Evolutionary conservation across 2,329 filamentous ascomycete species (phyloP), one percentile per base, ranked within the genome.

Genomic region (Pseudogymnoascus sp.): DNA sequence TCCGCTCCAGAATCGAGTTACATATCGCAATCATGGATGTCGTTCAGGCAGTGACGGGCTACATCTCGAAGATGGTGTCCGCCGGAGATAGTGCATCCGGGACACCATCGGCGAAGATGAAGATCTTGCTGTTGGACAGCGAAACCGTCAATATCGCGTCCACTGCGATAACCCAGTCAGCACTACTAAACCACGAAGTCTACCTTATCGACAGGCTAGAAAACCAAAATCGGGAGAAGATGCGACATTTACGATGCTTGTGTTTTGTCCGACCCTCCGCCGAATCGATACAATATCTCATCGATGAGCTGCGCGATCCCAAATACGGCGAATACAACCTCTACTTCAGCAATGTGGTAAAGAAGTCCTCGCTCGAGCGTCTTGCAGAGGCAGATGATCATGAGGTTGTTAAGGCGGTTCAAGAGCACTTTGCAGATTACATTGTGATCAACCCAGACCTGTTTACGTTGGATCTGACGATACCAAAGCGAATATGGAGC

Each of bases 241-340:
- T 99, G 94, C 88, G 94, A 65, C 94, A 99, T 78, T 81, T 99
- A 60, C 87, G 92, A 60, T 99, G 94, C 74, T 78, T 97, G 29
- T 97, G 92, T 73, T 93, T 99, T 68, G 84, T 99, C 58, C 87
- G 95, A 40, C 94, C 94, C 6, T 96, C 93, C 0, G 83, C 93
- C 10, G 91, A 95, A 68, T 95, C 93, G 4, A 92, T 97, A 71
- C 92, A 99, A 72, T 85, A 89, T 65, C 83, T 99, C 60, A 93
- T 99, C 68, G 94, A 99, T 71, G 94, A 99, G 78, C 82, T 99
- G 62, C 85, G 94, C 64, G 93, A 97, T 59, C 95, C 94, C 4
- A 97, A 92, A 73, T 99, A 99, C 70, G 93, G 94, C 67, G 94
- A 99, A 77, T 99, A 99, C 76, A 86, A 96, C 72, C 83, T 99